A percentile compares a stretch with the other conserved stretches of the same genome.
These are phyloP conservation scores for Colletotrichum musicola DNA, from an alignment of 2,329 filamentous ascomycete genomes.

Conservation along the genomic window DNA sequence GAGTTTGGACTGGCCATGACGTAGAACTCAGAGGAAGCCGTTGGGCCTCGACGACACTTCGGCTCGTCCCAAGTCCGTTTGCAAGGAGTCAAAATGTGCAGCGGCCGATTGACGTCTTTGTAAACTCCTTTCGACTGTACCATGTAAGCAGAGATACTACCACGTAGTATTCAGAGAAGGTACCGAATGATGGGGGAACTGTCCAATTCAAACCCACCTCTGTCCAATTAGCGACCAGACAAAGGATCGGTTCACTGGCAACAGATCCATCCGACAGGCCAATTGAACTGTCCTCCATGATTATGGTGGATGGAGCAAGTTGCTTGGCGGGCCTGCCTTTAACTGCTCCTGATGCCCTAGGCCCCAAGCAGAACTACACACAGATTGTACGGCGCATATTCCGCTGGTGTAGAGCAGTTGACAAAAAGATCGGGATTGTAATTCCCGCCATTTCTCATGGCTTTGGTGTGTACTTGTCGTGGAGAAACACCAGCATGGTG, in stretches of 20 bases:
- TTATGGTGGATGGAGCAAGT: neutral
- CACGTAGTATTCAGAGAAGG: too few relatives aligned
- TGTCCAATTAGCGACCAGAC: slow-evolving; percentile 1
- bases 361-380: too few relatives aligned
- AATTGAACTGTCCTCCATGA: neutral
- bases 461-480: neutral
- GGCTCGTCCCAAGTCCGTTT: neutral
- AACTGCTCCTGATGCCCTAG: too few relatives aligned
- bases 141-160: too few relatives aligned
- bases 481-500: slow-evolving; percentile 30
- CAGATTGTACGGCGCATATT: too few relatives aligned
- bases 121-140: too few relatives aligned
- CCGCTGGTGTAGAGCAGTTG: too few relatives aligned
- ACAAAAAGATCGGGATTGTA: too few relatives aligned
- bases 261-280: neutral
- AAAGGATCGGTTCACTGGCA: slow-evolving; percentile 1
- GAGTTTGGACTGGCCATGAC: slow-evolving; percentile 33
- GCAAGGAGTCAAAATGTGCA: neutral
- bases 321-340: neutral
- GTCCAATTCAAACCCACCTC: neutral
- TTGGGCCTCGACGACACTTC: neutral
- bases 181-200: neutral
- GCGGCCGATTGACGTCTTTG: too few relatives aligned
- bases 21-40: slow-evolving; percentile 13
- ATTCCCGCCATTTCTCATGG: neutral